Evolutionary conservation across 257 asterid genomes (phyloP).

Genomic region (Solanum lignicaule): DNA sequence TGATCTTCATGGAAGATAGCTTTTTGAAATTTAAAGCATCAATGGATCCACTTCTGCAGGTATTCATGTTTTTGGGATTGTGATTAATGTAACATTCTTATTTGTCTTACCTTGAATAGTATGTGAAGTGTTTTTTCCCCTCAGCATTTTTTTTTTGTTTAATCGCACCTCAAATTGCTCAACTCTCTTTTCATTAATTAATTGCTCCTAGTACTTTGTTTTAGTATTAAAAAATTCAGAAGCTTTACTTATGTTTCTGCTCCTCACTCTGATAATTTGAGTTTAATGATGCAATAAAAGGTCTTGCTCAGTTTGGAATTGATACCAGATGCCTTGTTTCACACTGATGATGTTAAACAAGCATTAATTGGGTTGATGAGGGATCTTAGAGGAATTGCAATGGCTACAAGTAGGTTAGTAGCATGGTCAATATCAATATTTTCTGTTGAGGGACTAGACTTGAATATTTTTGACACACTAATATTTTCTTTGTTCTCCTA

Average conservation of each 20-base stretch:
- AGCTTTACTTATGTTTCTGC: not conserved
- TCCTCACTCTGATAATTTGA: slow-evolving; percentile 3
- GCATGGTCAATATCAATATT: not conserved
- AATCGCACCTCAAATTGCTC: not conserved
- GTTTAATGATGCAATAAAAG: slow-evolving; percentile 20
- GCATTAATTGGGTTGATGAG: slow-evolving; percentile 93
- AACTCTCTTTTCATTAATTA: not conserved
- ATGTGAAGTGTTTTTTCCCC: not conserved
- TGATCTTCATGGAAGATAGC: slow-evolving; percentile 89
- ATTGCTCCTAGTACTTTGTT: not conserved
- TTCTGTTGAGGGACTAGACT: not conserved
- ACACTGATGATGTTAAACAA: slow-evolving; percentile 78
- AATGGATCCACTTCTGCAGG: slow-evolving; percentile 85
- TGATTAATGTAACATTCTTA: not conserved
- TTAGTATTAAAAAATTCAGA: not conserved
- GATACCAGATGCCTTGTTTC: slow-evolving; percentile 70
- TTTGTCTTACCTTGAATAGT: not conserved
- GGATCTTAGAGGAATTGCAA: slow-evolving; percentile 88
- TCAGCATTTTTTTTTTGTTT: not conserved
- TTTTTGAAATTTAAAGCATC: slow-evolving; percentile 75
- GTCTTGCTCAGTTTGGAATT: slow-evolving; percentile 68
- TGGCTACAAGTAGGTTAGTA: slow-evolving; percentile 85
- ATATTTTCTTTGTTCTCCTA: slow-evolving; percentile 18
- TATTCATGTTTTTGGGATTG: slow-evolving; percentile 9
- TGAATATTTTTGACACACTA: not conserved